Evolutionary conservation across 495 filamentous ascomycete genomes (phyloP), one percentile per base, ranked within the genome.

Genomic region (Penicillium soppii): DNA sequence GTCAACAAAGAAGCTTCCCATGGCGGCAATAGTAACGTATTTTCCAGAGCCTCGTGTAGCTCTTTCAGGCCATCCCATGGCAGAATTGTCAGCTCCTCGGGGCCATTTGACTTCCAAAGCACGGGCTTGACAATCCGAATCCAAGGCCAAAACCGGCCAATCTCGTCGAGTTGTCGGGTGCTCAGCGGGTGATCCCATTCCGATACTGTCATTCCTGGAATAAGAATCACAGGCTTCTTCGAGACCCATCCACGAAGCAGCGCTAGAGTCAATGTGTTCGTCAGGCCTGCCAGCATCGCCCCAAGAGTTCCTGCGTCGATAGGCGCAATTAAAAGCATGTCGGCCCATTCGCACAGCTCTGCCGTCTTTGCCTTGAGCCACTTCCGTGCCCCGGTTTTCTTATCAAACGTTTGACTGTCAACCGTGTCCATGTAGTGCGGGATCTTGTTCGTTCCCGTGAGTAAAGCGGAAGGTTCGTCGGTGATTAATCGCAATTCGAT

Each of bases 111-210:
- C 54, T 81, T 76, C 87, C 87, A 92, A 25, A 92, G 69, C 9
- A 90, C 77, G 1, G 90, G 88, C 27, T 83, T 71, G 41, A 86
- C 66, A 25, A 90, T 83, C 43, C 82, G 74, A 44, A 94, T 81
- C 88, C 90, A 94, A 32, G 84, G 83, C 89, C 89, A 94, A 56
- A 86, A 90, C 43, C 82, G 77, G 36, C 82, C 75, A 35, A 94
- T 82, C 62, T 92, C 92, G 61, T 81, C 82, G 33, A 94, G 78
- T 62, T 95, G 90, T 58, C 88, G 84, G 67, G 83, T 85, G 17
- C 85, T 92, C 70, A 92, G 82, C 12, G 89, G 89, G 58, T 92
- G 87, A 62, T 91, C 82, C 90, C 90, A 95, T 82, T 88, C 87
- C 47, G 84, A 74, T 5, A 78, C 78, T 5, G 86, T 88, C 89